Conservation (phyloP, 768 basidiomycete genomes). For the Suillus clintonianus region DNA sequence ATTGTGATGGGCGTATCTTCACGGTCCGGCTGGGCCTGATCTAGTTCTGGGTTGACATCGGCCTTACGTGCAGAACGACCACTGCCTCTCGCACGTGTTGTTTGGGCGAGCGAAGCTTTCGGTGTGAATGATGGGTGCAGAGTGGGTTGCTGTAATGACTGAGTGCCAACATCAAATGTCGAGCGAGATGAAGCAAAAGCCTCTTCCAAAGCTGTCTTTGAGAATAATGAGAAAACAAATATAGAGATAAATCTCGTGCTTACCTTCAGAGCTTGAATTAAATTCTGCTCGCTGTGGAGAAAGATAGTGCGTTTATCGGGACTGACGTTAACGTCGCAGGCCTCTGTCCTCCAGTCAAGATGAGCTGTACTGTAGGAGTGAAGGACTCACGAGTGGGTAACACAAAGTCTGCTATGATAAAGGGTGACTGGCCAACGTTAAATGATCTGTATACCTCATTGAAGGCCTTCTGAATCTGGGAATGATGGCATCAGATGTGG, state of each 20-base stretch:
- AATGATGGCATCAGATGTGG: background rate
- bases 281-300: slow-evolving; percentile 80
- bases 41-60: background rate
- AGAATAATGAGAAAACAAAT: background rate
- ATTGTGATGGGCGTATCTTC: slow-evolving; percentile 6
- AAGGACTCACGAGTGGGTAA: slow-evolving; percentile 68
- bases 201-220: slow-evolving; percentile 65
- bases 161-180: slow-evolving; percentile 58
- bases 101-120: slow-evolving; percentile 16
- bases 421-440: slow-evolving; percentile 72
- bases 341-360: slow-evolving; percentile 43
- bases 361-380: background rate
- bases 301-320: slow-evolving; percentile 98
- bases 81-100: slow-evolving; percentile 3
- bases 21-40: background rate
- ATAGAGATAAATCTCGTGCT: slow-evolving; percentile 4
- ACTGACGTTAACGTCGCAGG: slow-evolving; percentile 91
- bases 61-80: background rate
- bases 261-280: slow-evolving; percentile 81
- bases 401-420: slow-evolving; percentile 81
- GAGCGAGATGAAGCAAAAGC: slow-evolving; percentile 71
- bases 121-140: background rate
- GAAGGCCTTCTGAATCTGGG: slow-evolving; percentile 83
- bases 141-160: slow-evolving; percentile 19
- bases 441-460: slow-evolving; percentile 93